These are phyloP conservation scores for Daldinia loculata DNA, from an alignment of 495 filamentous ascomycete genomes.

Conservation along the genomic window DNA sequence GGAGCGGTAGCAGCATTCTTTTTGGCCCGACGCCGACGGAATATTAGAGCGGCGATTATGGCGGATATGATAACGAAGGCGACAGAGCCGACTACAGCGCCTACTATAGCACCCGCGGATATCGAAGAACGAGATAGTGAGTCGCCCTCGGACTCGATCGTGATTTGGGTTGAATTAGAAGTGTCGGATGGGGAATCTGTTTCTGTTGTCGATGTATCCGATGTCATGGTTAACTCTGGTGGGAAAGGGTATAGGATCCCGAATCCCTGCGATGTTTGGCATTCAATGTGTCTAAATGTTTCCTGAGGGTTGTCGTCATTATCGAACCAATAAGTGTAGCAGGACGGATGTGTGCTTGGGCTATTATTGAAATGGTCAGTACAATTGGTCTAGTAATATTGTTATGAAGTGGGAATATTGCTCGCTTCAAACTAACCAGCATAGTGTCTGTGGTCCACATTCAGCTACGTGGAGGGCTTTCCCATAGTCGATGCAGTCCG, in stretches of 20 bases:
- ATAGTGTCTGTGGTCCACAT: slow-evolving; percentile 41
- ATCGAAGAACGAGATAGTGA: slow-evolving; percentile 11
- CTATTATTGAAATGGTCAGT: slow-evolving; percentile 21
- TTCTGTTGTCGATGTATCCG: slow-evolving; percentile 6
- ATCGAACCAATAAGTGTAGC: slow-evolving; percentile 38
- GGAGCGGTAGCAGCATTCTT: not conserved
- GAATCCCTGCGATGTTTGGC: slow-evolving; percentile 30
- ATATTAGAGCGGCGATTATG: slow-evolving; percentile 10
- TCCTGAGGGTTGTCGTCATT: slow-evolving; percentile 5
- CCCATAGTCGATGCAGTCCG: slow-evolving; percentile 35
- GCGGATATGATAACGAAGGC: slow-evolving; percentile 24
- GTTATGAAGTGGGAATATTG: not conserved
- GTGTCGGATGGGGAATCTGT: not conserved
- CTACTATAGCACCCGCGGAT: slow-evolving; percentile 33
- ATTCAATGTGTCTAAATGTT: slow-evolving; percentile 39
- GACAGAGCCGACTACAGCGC: slow-evolving; percentile 30
- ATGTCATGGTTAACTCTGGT: slow-evolving; percentile 25
- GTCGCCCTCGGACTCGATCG: not conserved
- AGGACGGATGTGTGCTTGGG: slow-evolving; percentile 27
- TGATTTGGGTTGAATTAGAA: not conserved
- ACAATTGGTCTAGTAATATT: not conserved
- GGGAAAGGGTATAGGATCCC: slow-evolving; percentile 43
- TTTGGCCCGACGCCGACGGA: slow-evolving; percentile 8
- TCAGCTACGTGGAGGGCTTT: slow-evolving; percentile 5
- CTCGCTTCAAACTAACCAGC: slow-evolving; percentile 36